Evolutionary conservation across 169 alveolate genomes (phyloP).

Genomic region (Neospora caninum): DNA sequence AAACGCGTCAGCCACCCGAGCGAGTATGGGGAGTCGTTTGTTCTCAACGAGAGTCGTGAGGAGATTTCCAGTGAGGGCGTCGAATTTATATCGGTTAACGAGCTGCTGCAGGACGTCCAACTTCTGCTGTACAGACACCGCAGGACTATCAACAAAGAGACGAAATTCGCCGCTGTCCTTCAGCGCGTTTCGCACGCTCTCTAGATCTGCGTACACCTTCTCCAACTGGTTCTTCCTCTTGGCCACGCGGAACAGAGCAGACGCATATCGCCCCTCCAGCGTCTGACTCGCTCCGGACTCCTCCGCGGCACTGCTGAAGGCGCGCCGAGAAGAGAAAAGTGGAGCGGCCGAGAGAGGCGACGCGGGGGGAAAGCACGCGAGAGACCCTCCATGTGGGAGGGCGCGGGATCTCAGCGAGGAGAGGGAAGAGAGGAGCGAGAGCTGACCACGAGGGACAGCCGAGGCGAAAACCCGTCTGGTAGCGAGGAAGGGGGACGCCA

Average conservation of each 20-base stretch:
- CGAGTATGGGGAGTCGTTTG: slow-evolving; percentile 10
- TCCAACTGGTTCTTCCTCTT: slow-evolving; percentile 4
- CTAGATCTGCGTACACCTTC: slow-evolving; percentile 36
- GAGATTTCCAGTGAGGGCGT: slow-evolving; percentile 10
- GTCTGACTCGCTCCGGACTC: slow-evolving; percentile 12
- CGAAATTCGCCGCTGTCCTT: slow-evolving; percentile 33
- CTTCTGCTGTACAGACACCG: slow-evolving; percentile 36
- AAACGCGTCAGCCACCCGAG: slow-evolving; percentile 26
- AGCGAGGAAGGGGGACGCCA: neutral
- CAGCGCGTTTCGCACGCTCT: neutral
- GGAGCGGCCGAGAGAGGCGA: neutral
- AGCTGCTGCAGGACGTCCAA: slow-evolving; percentile 17
- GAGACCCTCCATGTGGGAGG: neutral
- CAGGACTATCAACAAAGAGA: slow-evolving; percentile 48
- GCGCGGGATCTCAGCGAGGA: neutral
- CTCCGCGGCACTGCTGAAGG: neutral
- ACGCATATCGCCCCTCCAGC: slow-evolving; percentile 59
- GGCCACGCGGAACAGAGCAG: slow-evolving; percentile 48
- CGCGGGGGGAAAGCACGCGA: neutral
- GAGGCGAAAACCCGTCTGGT: neutral
- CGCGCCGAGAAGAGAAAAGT: neutral
- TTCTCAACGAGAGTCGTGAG: slow-evolving; percentile 41
- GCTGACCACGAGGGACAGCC: neutral
- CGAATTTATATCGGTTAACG: neutral
- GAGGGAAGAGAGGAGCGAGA: neutral